phyloP scores from a whole-genome alignment of 1,284 basidiomycete species.

The Moniliophthora roreri region DNA sequence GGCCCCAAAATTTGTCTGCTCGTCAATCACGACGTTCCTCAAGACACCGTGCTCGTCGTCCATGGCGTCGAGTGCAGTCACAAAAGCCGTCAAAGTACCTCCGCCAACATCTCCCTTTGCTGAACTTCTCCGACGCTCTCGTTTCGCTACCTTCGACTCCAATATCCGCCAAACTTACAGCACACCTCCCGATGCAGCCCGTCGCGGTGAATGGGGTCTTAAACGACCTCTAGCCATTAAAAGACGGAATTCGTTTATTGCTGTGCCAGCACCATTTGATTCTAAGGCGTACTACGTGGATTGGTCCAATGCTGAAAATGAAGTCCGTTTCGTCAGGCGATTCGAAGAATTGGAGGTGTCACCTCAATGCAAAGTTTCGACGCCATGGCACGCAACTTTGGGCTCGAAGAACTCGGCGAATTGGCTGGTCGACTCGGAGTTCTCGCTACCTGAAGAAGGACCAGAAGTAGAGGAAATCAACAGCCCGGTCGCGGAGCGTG shows the following conservation, averaged over 20 bases:
- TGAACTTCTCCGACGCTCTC: slow-evolving; percentile 69
- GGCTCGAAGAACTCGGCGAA: slow-evolving; percentile 27
- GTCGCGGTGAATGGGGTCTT: slow-evolving; percentile 77
- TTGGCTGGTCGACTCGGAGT: slow-evolving; percentile 54
- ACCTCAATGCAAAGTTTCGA: slow-evolving; percentile 26
- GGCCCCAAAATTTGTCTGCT: background rate
- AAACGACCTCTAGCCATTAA: slow-evolving; percentile 73
- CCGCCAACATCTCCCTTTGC: slow-evolving; percentile 62
- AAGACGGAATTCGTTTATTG: slow-evolving; percentile 60
- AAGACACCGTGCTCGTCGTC: slow-evolving; percentile 23
- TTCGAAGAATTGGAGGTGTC: slow-evolving; percentile 62
- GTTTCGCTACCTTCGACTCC: slow-evolving; percentile 76
- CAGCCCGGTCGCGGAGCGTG: background rate
- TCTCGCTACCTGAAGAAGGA: slow-evolving; percentile 20
- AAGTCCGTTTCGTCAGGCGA: slow-evolving; percentile 62
- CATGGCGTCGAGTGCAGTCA: slow-evolving; percentile 32
- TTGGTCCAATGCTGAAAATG: slow-evolving; percentile 64
- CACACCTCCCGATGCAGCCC: slow-evolving; percentile 61
- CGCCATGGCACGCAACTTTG: slow-evolving; percentile 36
- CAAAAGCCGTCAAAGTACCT: slow-evolving; percentile 19
- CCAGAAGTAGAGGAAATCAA: slow-evolving; percentile 10
- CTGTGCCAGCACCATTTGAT: slow-evolving; percentile 55
- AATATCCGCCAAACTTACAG: slow-evolving; percentile 72
- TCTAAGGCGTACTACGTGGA: slow-evolving; percentile 72
- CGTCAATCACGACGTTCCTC: slow-evolving; percentile 21